Base-by-base conservation (phyloP, 768 basidiomycete species). In the Suillus americanus region DNA sequence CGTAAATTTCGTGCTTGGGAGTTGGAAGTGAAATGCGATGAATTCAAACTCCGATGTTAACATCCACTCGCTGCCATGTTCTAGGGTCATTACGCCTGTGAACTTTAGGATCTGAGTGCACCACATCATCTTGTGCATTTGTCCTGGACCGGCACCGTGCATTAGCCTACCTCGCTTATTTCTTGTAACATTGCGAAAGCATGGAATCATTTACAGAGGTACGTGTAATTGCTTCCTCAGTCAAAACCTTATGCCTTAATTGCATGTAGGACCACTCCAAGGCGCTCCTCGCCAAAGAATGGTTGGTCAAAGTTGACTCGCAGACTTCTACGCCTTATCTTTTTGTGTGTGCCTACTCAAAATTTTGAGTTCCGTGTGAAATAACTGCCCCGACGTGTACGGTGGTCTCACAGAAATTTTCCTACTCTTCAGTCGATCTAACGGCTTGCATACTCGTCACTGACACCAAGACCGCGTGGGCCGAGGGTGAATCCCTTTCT, bases 391-490 rank as follows among this genome's bases (percentile, higher is more conserved):
- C 57, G 16, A 13, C 40, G 12, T 41, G 25, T 18, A 30, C 57
- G 25, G 25, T 59, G 5, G 50, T 38, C 25, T 41, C 20, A 41
- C 73, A 92, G 91, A 92, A 92, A 81, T 89, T 88, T 72, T 73
- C 82, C 73, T 77, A 79, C 23, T 87, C 86, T 4, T 72, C 81
- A 3, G 80, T 81, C 23, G 86, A 91, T 69, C 76, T 84, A 59
- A 80, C 81, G 25, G 90, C 89, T 69, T 81, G 77, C 65, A 71
- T 92, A 55, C 71, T 93, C 69, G 72, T 91, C 60, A 91, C 92
- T 13, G 91, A 93, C 74, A 92, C 89, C 14, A 90, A 85, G 72
- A 80, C 78, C 28, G 87, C 88, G 12, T 94, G 90, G 90, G 81
- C 79, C 16, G 92, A 94, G 86, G 88, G 91, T 90, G 67, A 62